Conservation (phyloP, 192 early-diverging fungal species). For the Jimgerdemannia flammicorona region DNA sequence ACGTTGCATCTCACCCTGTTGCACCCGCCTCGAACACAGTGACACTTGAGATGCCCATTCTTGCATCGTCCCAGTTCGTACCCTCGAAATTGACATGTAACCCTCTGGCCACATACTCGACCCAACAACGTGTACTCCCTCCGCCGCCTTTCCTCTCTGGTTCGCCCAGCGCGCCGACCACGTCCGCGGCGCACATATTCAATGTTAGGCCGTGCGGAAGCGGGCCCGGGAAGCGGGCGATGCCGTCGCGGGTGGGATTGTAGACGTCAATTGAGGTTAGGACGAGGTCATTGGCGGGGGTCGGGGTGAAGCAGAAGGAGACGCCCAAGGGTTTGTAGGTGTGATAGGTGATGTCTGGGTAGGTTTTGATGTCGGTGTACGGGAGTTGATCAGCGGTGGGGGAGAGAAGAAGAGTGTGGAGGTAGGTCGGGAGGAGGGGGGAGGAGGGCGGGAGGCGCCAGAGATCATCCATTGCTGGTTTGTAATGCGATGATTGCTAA, state of each 20-base stretch:
- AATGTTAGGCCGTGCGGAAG: slow-evolving; percentile 19
- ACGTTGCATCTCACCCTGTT: background rate
- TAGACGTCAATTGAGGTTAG: slow-evolving; percentile 43
- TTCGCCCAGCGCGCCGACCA: slow-evolving; percentile 37
- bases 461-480: background rate
- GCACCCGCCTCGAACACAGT: slow-evolving; percentile 4
- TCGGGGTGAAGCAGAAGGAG: slow-evolving; percentile 36
- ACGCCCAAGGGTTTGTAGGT: slow-evolving; percentile 35
- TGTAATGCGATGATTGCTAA: background rate
- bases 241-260: slow-evolving; percentile 34
- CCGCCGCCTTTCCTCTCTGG: slow-evolving; percentile 44
- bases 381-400: background rate
- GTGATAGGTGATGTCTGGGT: slow-evolving; percentile 34
- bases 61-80: slow-evolving; percentile 41
- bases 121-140: slow-evolving; percentile 41
- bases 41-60: slow-evolving; percentile 36
- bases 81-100: slow-evolving; percentile 41
- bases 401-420: background rate
- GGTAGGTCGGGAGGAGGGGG: background rate
- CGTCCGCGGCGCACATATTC: slow-evolving; percentile 29
- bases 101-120: slow-evolving; percentile 34
- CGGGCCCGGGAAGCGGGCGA: slow-evolving; percentile 15
- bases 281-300: background rate
- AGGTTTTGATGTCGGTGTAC: slow-evolving; percentile 26
- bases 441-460: background rate